Conservation (phyloP, 2,329 filamentous ascomycete genomes). For the Drechslerella dactyloides region DNA sequence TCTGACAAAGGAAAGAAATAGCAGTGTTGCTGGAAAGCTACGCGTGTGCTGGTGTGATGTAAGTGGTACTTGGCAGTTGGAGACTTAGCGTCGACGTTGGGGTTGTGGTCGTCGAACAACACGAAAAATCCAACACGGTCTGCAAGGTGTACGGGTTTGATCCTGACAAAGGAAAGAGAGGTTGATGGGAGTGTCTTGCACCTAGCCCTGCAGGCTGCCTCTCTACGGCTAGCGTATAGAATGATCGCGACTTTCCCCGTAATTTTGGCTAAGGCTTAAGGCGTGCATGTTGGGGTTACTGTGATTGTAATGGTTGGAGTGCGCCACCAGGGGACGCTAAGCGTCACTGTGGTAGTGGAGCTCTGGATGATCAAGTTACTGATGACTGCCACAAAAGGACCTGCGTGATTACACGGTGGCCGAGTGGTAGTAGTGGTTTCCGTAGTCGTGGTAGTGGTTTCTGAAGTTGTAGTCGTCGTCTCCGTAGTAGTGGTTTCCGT, state of each 20-base stretch:
- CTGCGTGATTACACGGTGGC: no score
- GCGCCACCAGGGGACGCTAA: no score
- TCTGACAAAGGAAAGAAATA: no score
- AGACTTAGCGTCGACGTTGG: no score
- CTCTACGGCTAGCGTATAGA: background rate
- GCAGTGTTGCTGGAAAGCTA: no score
- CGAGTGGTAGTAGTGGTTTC: background rate
- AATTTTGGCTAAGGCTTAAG: no score
- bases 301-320: background rate
- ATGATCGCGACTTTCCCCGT: background rate
- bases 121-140: conserved; percentile 3
- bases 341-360: background rate
- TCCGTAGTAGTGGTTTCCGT: background rate
- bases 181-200: background rate
- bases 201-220: background rate
- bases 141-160: background rate
- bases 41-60: no score
- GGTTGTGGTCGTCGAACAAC: background rate
- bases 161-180: background rate
- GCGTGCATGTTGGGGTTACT: background rate
- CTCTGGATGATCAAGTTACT: background rate
- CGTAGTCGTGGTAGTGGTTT: background rate
- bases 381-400: no score
- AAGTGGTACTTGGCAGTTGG: no score
- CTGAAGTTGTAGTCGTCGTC: background rate